Evolutionary conservation across 768 basidiomycete species (phyloP).

Genomic region (Lentinula guzmanii): DNA sequence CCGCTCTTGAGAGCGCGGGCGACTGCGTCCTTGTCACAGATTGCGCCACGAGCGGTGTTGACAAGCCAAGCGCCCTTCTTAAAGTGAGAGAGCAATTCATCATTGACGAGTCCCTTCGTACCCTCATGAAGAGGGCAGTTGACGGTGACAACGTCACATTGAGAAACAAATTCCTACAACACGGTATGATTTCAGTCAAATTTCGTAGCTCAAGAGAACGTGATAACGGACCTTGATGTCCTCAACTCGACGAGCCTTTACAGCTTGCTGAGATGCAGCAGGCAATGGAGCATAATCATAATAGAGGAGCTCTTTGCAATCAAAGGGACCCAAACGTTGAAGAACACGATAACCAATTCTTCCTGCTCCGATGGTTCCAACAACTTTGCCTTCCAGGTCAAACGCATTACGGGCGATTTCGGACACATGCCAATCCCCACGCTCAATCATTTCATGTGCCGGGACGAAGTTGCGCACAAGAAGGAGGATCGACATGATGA

Average conservation of each 20-base stretch:
- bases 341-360: conserved; percentile 86
- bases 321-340: conserved; percentile 74
- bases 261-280: conserved; percentile 27
- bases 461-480: conserved; percentile 88
- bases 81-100: conserved; percentile 79
- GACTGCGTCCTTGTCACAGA: conserved; percentile 81
- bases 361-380: conserved; percentile 82
- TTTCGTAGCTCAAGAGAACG: background rate
- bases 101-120: conserved; percentile 74
- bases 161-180: conserved; percentile 37
- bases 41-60: conserved; percentile 91
- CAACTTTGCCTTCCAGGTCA: conserved; percentile 87
- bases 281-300: conserved; percentile 80
- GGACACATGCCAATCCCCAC: conserved; percentile 85
- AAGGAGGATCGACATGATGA: conserved; percentile 84
- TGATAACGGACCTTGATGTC: conserved; percentile 57
- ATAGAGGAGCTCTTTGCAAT: conserved; percentile 87
- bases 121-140: conserved; percentile 87
- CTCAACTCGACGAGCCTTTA: conserved; percentile 69
- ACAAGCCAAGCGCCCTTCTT: conserved; percentile 92
- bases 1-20: conserved; percentile 72
- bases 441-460: conserved; percentile 86
- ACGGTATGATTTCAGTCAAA: background rate
- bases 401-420: conserved; percentile 77
- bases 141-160: conserved; percentile 81